Conservation (phyloP, 139 green algal genomes). For the Zygnema cylindricum region DNA sequence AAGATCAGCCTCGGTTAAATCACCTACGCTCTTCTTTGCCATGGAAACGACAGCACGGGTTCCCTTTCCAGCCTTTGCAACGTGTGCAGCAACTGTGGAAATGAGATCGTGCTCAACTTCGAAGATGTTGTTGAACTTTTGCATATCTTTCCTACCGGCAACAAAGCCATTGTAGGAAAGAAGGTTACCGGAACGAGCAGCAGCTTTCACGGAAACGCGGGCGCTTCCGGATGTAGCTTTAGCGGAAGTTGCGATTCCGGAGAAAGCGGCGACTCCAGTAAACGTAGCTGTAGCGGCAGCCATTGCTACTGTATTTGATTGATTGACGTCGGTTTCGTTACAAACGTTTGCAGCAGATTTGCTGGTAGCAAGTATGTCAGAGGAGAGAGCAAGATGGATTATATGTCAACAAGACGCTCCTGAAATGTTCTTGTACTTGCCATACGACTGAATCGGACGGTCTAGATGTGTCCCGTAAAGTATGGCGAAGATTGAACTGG, state of each 20-base stretch:
- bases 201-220: background rate
- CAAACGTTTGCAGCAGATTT: too few relatives aligned
- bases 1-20: slow-evolving; percentile 90
- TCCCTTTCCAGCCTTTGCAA: slow-evolving; percentile 41
- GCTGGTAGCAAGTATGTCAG: too few relatives aligned
- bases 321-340: too few relatives aligned
- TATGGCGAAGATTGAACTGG: too few relatives aligned
- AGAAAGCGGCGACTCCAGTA: background rate
- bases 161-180: slow-evolving; percentile 46
- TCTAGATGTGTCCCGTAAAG: too few relatives aligned
- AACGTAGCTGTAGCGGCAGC: slow-evolving; percentile 5
- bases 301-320: background rate
- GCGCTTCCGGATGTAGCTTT: background rate
- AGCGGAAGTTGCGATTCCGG: background rate
- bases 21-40: slow-evolving; percentile 89
- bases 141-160: slow-evolving; percentile 37
- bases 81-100: slow-evolving; percentile 39
- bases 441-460: too few relatives aligned
- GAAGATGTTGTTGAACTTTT: slow-evolving; percentile 60
- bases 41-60: slow-evolving; percentile 58
- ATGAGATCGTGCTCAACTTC: slow-evolving; percentile 47
- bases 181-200: background rate
- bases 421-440: too few relatives aligned
- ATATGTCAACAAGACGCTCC: too few relatives aligned
- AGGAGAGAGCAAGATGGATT: too few relatives aligned